A percentile compares a stretch with the other conserved stretches of the same genome.
Conservation (phyloP, 305 asterid genomes). For the Petunia hybrid region DNA sequence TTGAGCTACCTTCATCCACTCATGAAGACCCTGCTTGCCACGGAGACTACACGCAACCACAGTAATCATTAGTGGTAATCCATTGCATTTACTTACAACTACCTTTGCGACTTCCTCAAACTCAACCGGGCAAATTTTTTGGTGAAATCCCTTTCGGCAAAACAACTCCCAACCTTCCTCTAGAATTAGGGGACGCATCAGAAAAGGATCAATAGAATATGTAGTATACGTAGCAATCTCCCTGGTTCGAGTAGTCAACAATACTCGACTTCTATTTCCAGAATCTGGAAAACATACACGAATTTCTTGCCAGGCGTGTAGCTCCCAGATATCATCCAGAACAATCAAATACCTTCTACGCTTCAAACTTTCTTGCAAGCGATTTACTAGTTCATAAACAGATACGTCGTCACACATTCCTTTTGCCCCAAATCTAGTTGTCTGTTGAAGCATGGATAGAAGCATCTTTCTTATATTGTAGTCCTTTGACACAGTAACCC, state of each 20-base stretch:
- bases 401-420: background rate
- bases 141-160: background rate
- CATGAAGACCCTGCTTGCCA: background rate
- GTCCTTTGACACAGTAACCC: background rate
- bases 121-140: background rate
- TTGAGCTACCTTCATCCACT: background rate
- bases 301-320: background rate
- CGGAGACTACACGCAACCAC: background rate
- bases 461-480: background rate
- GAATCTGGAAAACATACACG: background rate
- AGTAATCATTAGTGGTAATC: background rate
- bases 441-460: background rate
- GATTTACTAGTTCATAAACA: background rate
- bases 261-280: background rate
- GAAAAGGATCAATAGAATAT: background rate
- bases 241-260: conserved; percentile 3
- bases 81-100: background rate
- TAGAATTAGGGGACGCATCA: background rate
- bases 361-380: background rate
- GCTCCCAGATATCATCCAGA: background rate
- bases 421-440: background rate
- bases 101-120: background rate
- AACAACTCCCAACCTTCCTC: conserved; percentile 12
- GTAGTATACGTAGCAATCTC: background rate
- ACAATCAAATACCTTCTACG: background rate